Conservation (phyloP, 805 yeast genomes). For the Lipomyces yamadae region DNA sequence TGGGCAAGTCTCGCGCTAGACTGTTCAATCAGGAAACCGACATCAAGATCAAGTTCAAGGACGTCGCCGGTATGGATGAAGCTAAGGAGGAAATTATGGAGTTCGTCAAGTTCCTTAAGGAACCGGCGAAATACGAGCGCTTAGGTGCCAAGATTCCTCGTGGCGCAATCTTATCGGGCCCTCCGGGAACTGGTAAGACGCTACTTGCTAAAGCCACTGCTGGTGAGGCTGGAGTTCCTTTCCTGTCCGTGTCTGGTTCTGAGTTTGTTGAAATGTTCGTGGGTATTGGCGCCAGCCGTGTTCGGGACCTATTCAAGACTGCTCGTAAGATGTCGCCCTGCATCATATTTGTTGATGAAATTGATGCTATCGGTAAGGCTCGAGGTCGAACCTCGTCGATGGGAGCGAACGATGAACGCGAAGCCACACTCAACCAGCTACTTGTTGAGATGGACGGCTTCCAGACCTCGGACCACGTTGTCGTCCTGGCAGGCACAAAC, state of each 20-base stretch:
- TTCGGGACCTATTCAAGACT: constrained; percentile 88
- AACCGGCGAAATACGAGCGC: constrained; percentile 86
- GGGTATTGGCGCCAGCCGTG: constrained; percentile 98
- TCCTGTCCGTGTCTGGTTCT: constrained; percentile 93
- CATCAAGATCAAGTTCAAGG: constrained; percentile 84
- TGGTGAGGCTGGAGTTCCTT: constrained; percentile 98
- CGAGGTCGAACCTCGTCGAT: constrained; percentile 56
- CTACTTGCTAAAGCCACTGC: constrained; percentile 97
- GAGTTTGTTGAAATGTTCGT: constrained; percentile 99
- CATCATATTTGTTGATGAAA: constrained; percentile 96
- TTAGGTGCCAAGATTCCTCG: constrained; percentile 97
- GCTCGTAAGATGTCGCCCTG: constrained; percentile 95
- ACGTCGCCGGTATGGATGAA: constrained; percentile 97
- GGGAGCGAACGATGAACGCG: constrained; percentile 89
- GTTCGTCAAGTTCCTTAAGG: constrained; percentile 89
- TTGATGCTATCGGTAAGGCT: constrained; percentile 98
- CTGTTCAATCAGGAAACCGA: constrained; percentile 90
- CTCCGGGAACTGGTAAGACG: constrained; percentile 99
- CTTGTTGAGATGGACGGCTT: constrained; percentile 99
- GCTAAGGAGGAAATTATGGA: constrained; percentile 98
- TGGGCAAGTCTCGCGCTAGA: constrained; percentile 86
- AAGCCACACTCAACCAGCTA: constrained; percentile 91
- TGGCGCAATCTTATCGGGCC: constrained; percentile 96
- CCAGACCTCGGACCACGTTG: constrained; percentile 86
- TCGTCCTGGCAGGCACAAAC: constrained; percentile 96